Base-by-base conservation (phyloP, 2,329 filamentous ascomycete species). In the Arthrobotrys sphaeroides region DNA sequence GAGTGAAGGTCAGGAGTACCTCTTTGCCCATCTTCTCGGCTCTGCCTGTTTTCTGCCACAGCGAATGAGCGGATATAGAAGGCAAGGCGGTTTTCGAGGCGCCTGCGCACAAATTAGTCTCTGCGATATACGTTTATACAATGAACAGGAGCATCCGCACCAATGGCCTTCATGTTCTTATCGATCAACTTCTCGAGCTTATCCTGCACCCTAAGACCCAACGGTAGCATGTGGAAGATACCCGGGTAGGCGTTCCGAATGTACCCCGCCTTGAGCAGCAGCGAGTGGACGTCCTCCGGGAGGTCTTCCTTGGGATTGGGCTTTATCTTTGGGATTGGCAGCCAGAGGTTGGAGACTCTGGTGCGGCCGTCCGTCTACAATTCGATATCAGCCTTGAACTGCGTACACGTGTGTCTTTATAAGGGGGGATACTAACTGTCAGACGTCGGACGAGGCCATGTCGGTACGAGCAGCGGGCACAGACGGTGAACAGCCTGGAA, bases 151-250 rank as follows among this genome's bases (percentile, higher is more conserved):
- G n/a, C n/a, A 74, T 24, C 65, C 60, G 76, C 82, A 91, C 91
- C 90, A 78, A 95, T 83, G 33, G 86, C 87, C 61, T 85, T 85
- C 95, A 99, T 99, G 81, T 97, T 89, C 81, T 91, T 92, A 81
- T 97, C 94, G 78, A 99, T 90, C 9, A 98, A 84, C 9, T 84
- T 84, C 81, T 97, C 93, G 28, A 98, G 85, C 82, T 98, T 99
- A 60, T 93, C 88, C 80, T 97, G 93, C 0, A 98, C 92, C 26
- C 93, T 88, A 28, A 93, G 86, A 0, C 95, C 95, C 0, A 99
- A 84, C 0, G 95, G 95, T 0, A 99, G 86, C 81, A 97, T 86
- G 80, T 99, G 95, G 80, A 97, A 99, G 36, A 98, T 89, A 26
- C 95, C 95, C 5, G 94, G 89, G 81, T 97, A 91, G 18, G 93